Conservation (phyloP, 495 filamentous ascomycete genomes). For the Penicillium bialowiezense region DNA sequence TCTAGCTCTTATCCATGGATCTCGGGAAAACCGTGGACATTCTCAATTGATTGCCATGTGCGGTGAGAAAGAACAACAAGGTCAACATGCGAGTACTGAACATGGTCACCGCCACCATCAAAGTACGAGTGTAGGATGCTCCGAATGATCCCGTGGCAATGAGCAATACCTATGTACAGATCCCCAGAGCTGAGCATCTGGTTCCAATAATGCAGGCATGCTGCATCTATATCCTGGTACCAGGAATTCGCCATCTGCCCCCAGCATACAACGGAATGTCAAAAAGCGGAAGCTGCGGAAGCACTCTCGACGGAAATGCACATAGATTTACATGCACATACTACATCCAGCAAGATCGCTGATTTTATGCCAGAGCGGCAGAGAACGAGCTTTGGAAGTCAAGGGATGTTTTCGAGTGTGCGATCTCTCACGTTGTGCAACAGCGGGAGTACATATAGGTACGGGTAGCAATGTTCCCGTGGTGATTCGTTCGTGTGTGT, state of each 20-base stretch:
- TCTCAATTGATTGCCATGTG: not conserved
- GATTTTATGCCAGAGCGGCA: not conserved
- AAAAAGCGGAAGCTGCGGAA: not conserved
- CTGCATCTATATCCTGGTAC: conserved; percentile 11
- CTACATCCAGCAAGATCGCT: not conserved
- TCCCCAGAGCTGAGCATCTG: not conserved
- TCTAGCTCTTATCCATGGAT: no score
- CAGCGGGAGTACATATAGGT: not conserved
- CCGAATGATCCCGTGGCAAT: not conserved
- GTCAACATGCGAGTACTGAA: not conserved
- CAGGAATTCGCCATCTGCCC: conserved; percentile 9
- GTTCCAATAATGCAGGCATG: conserved; percentile 12
- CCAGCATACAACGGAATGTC: conserved; percentile 2
- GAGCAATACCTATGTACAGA: not conserved
- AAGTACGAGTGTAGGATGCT: not conserved
- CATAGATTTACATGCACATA: not conserved
- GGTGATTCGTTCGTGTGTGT: not conserved
- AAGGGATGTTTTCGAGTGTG: not conserved
- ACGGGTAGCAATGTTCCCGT: not conserved
- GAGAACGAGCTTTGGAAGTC: no score
- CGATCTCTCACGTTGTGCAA: not conserved
- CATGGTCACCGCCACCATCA: not conserved
- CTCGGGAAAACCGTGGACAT: no score
- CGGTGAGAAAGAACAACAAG: conserved; percentile 1
- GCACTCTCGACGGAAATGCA: not conserved